Percentiles rank a stretch among this genome's conserved stretches.
Conservation (phyloP, 106 monocot species). For the Dactylorhiza incarnata region DNA sequence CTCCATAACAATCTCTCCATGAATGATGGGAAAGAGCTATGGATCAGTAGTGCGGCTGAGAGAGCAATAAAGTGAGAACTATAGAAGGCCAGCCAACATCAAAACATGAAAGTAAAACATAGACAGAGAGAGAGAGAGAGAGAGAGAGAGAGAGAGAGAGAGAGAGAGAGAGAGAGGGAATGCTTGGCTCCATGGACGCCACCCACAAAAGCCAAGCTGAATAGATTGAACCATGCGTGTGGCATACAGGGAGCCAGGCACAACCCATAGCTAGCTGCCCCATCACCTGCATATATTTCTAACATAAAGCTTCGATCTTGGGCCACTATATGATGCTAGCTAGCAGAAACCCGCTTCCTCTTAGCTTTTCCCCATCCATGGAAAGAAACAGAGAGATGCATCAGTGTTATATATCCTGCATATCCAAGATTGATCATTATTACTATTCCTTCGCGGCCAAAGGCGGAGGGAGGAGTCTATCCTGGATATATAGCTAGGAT, state of each 20-base stretch:
- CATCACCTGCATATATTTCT: neutral
- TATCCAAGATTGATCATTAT: neutral
- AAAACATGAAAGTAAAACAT: neutral
- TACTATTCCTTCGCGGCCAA: neutral
- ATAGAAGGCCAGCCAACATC: too few relatives aligned
- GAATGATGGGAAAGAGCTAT: too few relatives aligned
- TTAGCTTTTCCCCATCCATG: neutral
- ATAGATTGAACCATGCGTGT: slow-evolving; percentile 5
- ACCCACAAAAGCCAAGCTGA: slow-evolving; percentile 5
- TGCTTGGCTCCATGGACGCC: slow-evolving; percentile 15
- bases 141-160: neutral
- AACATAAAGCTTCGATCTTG: neutral
- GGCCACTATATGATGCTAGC: too few relatives aligned
- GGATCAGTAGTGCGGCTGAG: too few relatives aligned
- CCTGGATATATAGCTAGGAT: neutral
- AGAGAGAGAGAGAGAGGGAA: slow-evolving; percentile 1
- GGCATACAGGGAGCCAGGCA: slow-evolving; percentile 19
- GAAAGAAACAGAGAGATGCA: neutral
- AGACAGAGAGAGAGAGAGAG: slow-evolving; percentile 4
- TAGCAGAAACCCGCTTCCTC: too few relatives aligned
- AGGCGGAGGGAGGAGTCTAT: neutral
- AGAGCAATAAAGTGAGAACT: too few relatives aligned
- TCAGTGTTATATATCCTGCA: neutral
- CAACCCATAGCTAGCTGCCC: neutral
- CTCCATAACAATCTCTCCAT: too few relatives aligned